Conservation (phyloP, 176 grass and related monocot species). For the Aegilops longissima region DNA sequence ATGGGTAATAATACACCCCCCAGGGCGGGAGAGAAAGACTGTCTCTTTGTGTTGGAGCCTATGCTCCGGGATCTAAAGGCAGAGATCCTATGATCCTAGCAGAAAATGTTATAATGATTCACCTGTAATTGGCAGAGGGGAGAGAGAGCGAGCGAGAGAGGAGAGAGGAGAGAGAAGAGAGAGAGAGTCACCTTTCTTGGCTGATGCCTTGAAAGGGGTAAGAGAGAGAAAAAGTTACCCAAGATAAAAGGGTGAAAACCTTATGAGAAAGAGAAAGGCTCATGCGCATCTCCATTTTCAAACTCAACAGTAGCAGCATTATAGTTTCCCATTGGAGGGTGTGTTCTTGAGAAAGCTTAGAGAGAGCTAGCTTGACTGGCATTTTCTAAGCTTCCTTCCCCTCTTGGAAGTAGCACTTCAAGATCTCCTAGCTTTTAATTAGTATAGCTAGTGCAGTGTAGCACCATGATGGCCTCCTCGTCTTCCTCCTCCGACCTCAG, state of each 20-base stretch:
- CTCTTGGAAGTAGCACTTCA: constrained; percentile 46
- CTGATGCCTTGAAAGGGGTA: constrained; percentile 26
- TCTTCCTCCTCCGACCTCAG: constrained; percentile 48
- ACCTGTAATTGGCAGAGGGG: too few species aligned
- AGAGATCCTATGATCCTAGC: constrained; percentile 36
- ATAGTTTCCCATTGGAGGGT: constrained; percentile 34
- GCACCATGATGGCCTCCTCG: constrained; percentile 55
- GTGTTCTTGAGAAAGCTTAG: constrained; percentile 50
- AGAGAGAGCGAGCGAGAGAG: too few species aligned
- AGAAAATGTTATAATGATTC: constrained; percentile 20
- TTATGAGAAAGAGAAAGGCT: constrained; percentile 23
- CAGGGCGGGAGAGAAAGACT: constrained; percentile 13
- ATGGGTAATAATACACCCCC: constrained; percentile 8
- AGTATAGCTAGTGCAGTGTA: not conserved
- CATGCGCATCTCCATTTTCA: constrained; percentile 47
- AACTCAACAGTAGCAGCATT: constrained; percentile 22
- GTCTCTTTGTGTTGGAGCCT: constrained; percentile 31
- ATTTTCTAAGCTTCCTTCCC: constrained; percentile 27
- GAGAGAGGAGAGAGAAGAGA: not conserved
- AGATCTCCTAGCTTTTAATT: constrained; percentile 46
- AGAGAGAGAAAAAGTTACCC: constrained; percentile 36
- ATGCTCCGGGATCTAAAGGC: constrained; percentile 37
- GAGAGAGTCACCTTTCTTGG: constrained; percentile 31
- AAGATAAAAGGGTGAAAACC: constrained; percentile 46
- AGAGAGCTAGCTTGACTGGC: constrained; percentile 8